phyloP scores from a whole-genome alignment of 129 eudicot species.

The Solidago caesia region DNA sequence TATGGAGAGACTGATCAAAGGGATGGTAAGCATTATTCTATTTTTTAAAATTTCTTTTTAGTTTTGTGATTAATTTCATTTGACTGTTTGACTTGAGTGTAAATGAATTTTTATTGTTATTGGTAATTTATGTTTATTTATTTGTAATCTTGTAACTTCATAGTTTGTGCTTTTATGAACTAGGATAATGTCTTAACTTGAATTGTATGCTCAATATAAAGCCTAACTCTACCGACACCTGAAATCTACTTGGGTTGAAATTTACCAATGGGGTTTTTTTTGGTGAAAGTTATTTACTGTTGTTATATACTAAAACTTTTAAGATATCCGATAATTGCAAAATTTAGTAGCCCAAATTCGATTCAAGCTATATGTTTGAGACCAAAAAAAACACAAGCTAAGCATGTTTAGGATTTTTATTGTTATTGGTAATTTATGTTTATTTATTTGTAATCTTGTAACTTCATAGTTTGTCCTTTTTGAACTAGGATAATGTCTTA shows the following conservation, averaged over 20 bases:
- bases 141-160: not conserved
- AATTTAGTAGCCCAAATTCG: not conserved
- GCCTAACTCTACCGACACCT: not conserved
- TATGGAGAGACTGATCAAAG: conserved; percentile 61
- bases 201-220: not conserved
- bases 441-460: not conserved
- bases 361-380: not conserved
- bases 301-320: not conserved
- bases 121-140: conserved; percentile 2
- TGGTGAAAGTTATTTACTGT: not conserved
- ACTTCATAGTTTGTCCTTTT: not conserved
- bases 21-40: conserved; percentile 49
- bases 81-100: conserved; percentile 5
- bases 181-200: not conserved
- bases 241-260: not conserved
- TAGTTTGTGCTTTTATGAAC: not conserved
- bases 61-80: not conserved
- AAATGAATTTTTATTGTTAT: not conserved
- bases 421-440: conserved; percentile 3
- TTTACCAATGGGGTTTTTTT: not conserved
- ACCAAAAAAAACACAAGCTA: not conserved
- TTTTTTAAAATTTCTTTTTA: not conserved
- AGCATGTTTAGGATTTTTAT: not conserved
- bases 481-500: not conserved
- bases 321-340: not conserved